Base-by-base conservation (phyloP, 768 basidiomycete genomes). In the Rhizopogon salebrosus region DNA sequence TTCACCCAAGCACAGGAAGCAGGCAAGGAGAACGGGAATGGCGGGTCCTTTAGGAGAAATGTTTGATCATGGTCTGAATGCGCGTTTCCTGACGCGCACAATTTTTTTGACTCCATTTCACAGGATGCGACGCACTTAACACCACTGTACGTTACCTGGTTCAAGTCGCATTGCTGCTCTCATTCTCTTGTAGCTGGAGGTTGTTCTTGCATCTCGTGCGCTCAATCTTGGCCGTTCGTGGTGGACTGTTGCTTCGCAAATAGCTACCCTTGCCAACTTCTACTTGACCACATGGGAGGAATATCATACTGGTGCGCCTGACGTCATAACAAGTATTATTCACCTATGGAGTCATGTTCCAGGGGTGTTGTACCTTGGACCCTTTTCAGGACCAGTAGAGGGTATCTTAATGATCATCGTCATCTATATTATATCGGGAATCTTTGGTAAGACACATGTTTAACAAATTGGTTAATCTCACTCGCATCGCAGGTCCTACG, bases 11-110 rank as follows among this genome's bases (percentile, higher is more conserved):
- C 42, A 3, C 58, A 92, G 95, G 14, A 98, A 98, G 68, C 97
- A 99, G 70, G 97, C 97, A 20, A 75, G 97, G 56, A 74, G 95
- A 48, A 95, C 94, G 1, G 93, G 93, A 1, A 98, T 97, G 91
- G 89, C 93, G n/a, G 92, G 97, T 4, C 95, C 95, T 23, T 72
- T 98, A 29, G 97, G 97, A 16, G 91, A 99, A 68, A 87, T 98
- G 85, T 99, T 99, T 67, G 97, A 99, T 65, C 97, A 98, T 69
- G 95, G 94, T 87, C 60, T 45, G 75, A 61, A 16, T 26, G 34
- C 9, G 27, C 16, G 3, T 48, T 49, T 38, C 23, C 11, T 11
- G 23, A 4, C 29, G 7, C n/a, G 9, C 9, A 46, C 14, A 29
- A 24, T 48, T 6, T 6, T n/a, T 31, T 57, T 6, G 57, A 31